Evolutionary conservation across 1,284 basidiomycete species (phyloP), one percentile per base, ranked within the genome.

Genomic region (Ustilago cynodontis): DNA sequence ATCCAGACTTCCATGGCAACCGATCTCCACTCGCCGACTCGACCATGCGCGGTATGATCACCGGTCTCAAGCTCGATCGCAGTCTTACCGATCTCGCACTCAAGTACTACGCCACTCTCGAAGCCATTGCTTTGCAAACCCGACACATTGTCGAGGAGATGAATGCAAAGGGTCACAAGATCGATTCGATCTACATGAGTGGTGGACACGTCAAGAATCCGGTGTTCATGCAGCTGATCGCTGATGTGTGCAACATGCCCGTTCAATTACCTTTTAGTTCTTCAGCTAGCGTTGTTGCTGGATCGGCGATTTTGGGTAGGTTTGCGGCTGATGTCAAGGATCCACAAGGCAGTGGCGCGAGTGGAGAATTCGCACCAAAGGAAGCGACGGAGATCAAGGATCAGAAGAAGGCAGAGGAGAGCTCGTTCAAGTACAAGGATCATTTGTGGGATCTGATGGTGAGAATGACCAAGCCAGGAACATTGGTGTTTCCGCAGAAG

Each of bases 1-100:
- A 98, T 87, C 95, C 96, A 1, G 95, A 99, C 86, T 89, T 98
- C 72, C 88, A 89, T 79, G 87, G 88, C 81, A 99, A 99, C 87
- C 91, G 96, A 69, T 98, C 95, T 0, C 97, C 96, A 0, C 91
- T 99, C 53, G 96, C 96, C 1, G 97, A 99, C 86, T 89, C 93
- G 26, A 90, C 90, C 61, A 98, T 98, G 95, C 90, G 92, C 43
- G 96, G 97, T 20, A 93, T 94, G 73, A 91, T 98, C 71, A 90
- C 92, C 50, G 96, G 97, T 18, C 90, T 98, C 56, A 89, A 92
- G 49, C 90, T 98, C 59, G 93, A 96, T 83, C 89, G 90, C 77
- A 89, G 90, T 41, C 88, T 97, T 26, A 86, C 88, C 57, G 94
- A 98, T 86, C 91, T 99, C 50, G 93, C 95, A 6, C 91, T 91